Base-by-base conservation (phyloP, 2,329 filamentous ascomycete genomes). In the Nemania bipapillata region DNA sequence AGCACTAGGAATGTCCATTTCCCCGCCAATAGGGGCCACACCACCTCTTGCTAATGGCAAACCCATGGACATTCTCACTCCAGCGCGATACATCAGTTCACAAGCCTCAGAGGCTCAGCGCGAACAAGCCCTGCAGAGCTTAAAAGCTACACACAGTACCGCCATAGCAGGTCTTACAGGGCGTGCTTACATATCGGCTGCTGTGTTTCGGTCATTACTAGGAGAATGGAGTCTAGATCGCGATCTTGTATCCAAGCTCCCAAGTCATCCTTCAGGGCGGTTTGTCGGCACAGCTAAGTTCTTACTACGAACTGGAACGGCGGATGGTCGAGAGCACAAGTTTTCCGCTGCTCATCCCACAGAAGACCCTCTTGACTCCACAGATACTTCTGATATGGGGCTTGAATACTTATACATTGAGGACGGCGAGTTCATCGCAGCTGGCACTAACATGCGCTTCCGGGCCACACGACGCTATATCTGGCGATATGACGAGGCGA, bases 361-460 rank as follows among this genome's bases (percentile, higher is more conserved):
- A 63, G 73, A 26, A 26, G 20, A 17, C 49, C 61, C 37, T 11
- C 58, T 49, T 1, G 66, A 66, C 59, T 32, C 47, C 50, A 57
- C 72, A 1, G 70, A 76, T 0, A 75, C 74, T 5, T 74, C 75
- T 1, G 81, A 83, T 15, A 67, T 77, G 0, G 85, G 82, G 0
- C 76, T 83, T 26, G 90, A 93, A 75, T 92, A 92, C 69, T 82
- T 92, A 2, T 92, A 92, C 76, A 80, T 90, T 49, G 90, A 91
- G 74, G 85, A 90, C 64, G 91, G 91, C 3, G 85, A 86, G 4
- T 91, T 93, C 75, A 85, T 80, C 26, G 87, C 89, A 4, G 80
- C 84, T 1, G 83, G 82, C 12, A 73, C 65, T 30, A 87, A 87
- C 0, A 80, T 88, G 54, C 80, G 81, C 0, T 90, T 92, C 78